Evolutionary conservation across 2,329 filamentous ascomycete genomes (phyloP).

Genomic region (Zalaria sp.): DNA sequence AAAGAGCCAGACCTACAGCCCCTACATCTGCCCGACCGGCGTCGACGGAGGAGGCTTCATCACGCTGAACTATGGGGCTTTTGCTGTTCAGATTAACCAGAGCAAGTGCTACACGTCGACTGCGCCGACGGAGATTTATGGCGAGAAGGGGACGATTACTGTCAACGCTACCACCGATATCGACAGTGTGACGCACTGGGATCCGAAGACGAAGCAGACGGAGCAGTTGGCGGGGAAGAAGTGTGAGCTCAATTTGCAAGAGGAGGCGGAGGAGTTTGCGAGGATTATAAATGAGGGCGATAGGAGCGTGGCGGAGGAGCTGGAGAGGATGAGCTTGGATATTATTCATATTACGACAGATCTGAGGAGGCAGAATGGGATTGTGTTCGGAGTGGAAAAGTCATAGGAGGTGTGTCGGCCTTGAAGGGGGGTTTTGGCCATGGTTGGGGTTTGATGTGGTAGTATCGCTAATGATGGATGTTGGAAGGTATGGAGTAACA

Average conservation of each 20-base stretch:
- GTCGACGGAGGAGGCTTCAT: constrained; percentile 32
- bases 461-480: too few relatives aligned
- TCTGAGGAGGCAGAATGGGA: constrained; percentile 28
- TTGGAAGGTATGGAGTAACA: too few relatives aligned
- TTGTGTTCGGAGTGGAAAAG: constrained; percentile 18
- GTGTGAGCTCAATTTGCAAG: constrained; percentile 30
- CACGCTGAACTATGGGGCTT: constrained; percentile 28
- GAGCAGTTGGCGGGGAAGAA: constrained; percentile 24
- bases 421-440: too few relatives aligned
- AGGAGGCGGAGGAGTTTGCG: constrained; percentile 33
- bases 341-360: constrained; percentile 29
- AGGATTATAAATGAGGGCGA: constrained; percentile 28
- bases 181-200: constrained; percentile 23
- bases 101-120: constrained; percentile 30
- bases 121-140: constrained; percentile 32
- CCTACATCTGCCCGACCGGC: constrained; percentile 28
- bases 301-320: constrained; percentile 18
- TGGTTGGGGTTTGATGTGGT: too few relatives aligned
- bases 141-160: constrained; percentile 31
- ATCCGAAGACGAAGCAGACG: constrained; percentile 28
- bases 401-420: not conserved
- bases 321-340: constrained; percentile 26
- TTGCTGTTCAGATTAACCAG: constrained; percentile 28
- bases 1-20: constrained; percentile 24
- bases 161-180: constrained; percentile 32